Conservation (phyloP, 1,139 yeast genomes). For the Zygosaccharomyces pseudobailii region DNA sequence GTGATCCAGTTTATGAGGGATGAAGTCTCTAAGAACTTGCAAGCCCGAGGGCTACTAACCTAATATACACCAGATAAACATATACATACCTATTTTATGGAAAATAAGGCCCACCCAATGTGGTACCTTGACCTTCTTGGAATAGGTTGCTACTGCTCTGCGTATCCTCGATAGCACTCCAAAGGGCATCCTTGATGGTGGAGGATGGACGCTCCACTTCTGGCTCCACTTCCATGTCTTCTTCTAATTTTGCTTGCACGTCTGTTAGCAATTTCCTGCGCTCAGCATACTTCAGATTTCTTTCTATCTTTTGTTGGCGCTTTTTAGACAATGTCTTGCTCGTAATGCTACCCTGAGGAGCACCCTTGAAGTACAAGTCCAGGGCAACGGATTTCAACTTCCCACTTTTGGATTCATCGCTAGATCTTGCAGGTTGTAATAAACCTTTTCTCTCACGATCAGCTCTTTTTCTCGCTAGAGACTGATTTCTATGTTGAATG, state of each 20-base stretch:
- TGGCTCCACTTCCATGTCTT: conserved; percentile 48
- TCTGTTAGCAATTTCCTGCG: conserved; percentile 51
- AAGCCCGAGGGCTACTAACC: conserved; percentile 31
- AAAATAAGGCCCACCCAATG: conserved; percentile 64
- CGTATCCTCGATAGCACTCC: conserved; percentile 61
- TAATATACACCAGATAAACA: conserved; percentile 11
- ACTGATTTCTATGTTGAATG: conserved; percentile 49
- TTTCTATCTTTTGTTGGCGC: conserved; percentile 73
- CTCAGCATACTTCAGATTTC: conserved; percentile 68
- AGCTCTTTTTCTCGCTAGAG: conserved; percentile 55
- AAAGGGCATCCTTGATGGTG: conserved; percentile 59
- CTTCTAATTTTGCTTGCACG: conserved; percentile 42
- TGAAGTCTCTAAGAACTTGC: conserved; percentile 44
- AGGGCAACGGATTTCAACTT: conserved; percentile 54
- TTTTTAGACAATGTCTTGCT: conserved; percentile 69
- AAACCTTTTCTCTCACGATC: conserved; percentile 45
- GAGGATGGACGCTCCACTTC: conserved; percentile 35
- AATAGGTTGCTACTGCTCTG: conserved; percentile 43
- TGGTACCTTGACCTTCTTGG: conserved; percentile 67
- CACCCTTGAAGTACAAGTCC: conserved; percentile 52
- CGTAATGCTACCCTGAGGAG: conserved; percentile 36
- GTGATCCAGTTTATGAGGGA: conserved; percentile 64
- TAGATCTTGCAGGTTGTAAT: conserved; percentile 40
- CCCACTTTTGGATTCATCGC: conserved; percentile 45
- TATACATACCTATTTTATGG: conserved; percentile 16